phyloP scores from a whole-genome alignment of 2,329 filamentous ascomycete species.

The Penicillium polonicum region DNA sequence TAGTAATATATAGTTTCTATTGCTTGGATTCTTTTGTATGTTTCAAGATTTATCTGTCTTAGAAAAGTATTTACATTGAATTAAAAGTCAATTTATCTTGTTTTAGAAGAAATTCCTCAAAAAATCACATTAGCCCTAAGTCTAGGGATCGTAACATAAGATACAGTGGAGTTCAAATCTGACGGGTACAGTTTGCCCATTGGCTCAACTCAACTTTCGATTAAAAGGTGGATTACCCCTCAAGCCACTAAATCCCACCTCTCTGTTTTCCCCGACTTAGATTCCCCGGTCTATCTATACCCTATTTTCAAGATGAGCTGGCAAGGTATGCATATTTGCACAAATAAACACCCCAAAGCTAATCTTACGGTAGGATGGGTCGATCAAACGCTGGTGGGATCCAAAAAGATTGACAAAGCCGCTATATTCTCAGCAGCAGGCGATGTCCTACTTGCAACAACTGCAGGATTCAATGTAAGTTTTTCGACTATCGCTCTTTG shows the following conservation, averaged over 20 bases:
- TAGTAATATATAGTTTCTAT: slow-evolving; percentile 23
- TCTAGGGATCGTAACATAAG: too few relatives aligned
- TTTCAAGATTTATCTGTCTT: background rate
- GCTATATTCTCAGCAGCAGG: background rate
- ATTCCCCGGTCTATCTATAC: background rate
- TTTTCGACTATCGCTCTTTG: background rate
- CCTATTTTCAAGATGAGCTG: background rate
- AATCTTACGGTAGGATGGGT: background rate
- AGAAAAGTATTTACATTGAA: background rate
- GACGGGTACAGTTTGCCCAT: background rate
- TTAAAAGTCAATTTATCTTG: background rate
- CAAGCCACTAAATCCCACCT: background rate
- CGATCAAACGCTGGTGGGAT: background rate
- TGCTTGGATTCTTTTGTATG: slow-evolving; percentile 3
- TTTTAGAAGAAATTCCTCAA: background rate
- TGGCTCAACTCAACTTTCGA: background rate
- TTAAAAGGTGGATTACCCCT: background rate
- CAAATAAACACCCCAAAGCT: background rate
- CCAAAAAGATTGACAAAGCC: background rate
- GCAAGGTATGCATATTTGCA: background rate
- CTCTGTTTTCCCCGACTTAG: background rate
- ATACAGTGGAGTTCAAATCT: background rate
- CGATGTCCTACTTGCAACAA: background rate
- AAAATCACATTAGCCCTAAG: background rate
- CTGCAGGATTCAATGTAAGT: background rate